Percentiles rank a stretch among this genome's conserved stretches.
Conservation (phyloP, 257 asterid species). For the Jacaranda mimosifolia region DNA sequence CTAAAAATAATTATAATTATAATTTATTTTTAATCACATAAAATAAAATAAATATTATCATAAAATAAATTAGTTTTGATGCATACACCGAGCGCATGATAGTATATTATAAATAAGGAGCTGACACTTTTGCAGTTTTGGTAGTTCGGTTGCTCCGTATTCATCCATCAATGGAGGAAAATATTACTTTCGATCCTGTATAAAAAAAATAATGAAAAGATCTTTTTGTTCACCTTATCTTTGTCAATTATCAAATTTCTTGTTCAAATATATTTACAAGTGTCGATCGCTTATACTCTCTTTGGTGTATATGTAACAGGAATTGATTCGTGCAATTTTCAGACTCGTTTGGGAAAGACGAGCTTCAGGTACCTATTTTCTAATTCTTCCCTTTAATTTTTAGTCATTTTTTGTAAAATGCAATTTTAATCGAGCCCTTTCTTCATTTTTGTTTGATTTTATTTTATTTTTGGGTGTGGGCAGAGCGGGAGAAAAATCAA, state of each 20-base stretch:
- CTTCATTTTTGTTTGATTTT: neutral
- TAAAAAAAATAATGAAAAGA: neutral
- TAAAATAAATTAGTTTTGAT: too few species aligned
- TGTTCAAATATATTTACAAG: conserved; percentile 2
- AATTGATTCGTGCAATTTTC: conserved; percentile 80
- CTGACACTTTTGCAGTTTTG: too few species aligned
- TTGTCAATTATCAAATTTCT: neutral
- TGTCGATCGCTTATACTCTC: conserved; percentile 1
- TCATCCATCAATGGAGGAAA: conserved; percentile 59
- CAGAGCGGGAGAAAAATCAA: conserved; percentile 85
- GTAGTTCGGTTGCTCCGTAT: neutral
- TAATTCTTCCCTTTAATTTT: neutral
- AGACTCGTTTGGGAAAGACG: conserved; percentile 78
- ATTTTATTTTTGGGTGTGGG: conserved; percentile 1
- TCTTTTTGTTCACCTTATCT: neutral
- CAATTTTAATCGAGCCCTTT: neutral
- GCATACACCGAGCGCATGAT: too few species aligned
- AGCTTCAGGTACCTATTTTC: conserved; percentile 64
- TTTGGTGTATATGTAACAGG: conserved; percentile 55
- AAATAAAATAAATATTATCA: too few species aligned
- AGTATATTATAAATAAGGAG: too few species aligned
- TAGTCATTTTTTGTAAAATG: neutral
- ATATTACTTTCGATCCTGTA: conserved; percentile 67
- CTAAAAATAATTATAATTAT: too few species aligned
- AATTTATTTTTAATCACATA: too few species aligned